Percentiles rank a stretch among this genome's conserved stretches.
These are phyloP conservation scores for Mycena indigotica DNA, from an alignment of 768 basidiomycete genomes.

Conservation along the genomic window DNA sequence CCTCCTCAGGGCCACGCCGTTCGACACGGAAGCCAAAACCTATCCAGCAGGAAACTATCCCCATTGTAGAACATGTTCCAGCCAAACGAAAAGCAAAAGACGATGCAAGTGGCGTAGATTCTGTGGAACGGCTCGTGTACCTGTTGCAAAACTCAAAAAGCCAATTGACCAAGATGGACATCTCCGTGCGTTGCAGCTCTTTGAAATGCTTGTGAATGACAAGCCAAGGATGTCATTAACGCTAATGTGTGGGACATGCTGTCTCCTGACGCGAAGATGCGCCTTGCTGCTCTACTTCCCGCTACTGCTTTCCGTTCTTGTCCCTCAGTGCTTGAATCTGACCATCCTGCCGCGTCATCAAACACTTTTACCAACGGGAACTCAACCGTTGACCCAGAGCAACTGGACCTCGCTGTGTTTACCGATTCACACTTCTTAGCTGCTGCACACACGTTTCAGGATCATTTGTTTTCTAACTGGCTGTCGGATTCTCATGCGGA, in stretches of 20 bases:
- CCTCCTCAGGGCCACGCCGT: too few species aligned
- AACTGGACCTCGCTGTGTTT: slow-evolving; percentile 45
- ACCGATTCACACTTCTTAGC: slow-evolving; percentile 55
- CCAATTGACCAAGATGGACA: slow-evolving; percentile 48
- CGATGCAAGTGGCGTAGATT: slow-evolving; percentile 25
- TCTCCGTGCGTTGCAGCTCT: slow-evolving; percentile 45
- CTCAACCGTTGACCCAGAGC: slow-evolving; percentile 11
- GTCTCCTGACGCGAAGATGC: slow-evolving; percentile 40
- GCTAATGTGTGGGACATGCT: slow-evolving; percentile 47
- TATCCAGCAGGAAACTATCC: slow-evolving; percentile 12
- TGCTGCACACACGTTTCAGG: slow-evolving; percentile 60
- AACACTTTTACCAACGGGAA: slow-evolving; percentile 25
- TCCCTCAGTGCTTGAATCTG: slow-evolving; percentile 31
- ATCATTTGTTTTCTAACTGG: slow-evolving; percentile 59
- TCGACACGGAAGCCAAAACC: slow-evolving; percentile 20
- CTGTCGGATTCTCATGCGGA: slow-evolving; percentile 45
- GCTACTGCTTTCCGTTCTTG: slow-evolving; percentile 46
- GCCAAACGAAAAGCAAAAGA: slow-evolving; percentile 33
- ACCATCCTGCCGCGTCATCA: slow-evolving; percentile 39
- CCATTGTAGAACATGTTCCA: slow-evolving; percentile 9
- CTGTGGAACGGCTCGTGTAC: slow-evolving; percentile 37
- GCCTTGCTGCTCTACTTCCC: slow-evolving; percentile 45
- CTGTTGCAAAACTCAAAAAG: slow-evolving; percentile 53
- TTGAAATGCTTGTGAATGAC: slow-evolving; percentile 10
- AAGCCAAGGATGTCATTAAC: slow-evolving; percentile 57